A percentile compares a stretch with the other conserved stretches of the same genome.
Evolutionary conservation across 257 asterid genomes (phyloP).

Genomic region (Paulownia fortunei): DNA sequence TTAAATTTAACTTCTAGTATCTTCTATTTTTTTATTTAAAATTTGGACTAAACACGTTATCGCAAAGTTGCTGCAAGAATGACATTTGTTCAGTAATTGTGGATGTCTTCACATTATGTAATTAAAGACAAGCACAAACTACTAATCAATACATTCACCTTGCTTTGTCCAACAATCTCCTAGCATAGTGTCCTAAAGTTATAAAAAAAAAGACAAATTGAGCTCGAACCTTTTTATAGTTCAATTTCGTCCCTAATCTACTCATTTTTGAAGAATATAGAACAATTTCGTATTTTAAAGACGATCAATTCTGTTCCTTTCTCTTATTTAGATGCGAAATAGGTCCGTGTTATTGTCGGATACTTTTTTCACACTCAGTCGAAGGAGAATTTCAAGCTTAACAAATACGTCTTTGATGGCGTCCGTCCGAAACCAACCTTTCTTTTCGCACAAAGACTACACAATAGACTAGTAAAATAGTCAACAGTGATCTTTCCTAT

Average conservation of each 20-base stretch:
- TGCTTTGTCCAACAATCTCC: slow-evolving; percentile 1
- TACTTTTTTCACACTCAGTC: slow-evolving; percentile 17
- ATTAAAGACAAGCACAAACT: no score
- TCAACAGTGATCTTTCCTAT: neutral
- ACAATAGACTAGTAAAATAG: slow-evolving; percentile 15
- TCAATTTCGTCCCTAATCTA: neutral
- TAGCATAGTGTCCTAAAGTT: slow-evolving; percentile 9
- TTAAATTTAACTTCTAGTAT: neutral
- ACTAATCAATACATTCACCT: neutral
- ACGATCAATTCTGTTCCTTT: neutral
- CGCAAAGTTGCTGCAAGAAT: neutral
- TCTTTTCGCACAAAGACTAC: neutral
- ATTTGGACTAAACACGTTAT: neutral
- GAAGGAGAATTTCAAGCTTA: slow-evolving; percentile 50
- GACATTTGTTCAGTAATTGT: no score
- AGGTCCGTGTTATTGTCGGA: neutral
- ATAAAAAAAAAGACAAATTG: neutral
- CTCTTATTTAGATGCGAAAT: slow-evolving; percentile 15
- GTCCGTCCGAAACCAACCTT: neutral
- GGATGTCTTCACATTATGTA: no score
- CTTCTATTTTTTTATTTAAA: neutral
- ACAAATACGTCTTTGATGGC: slow-evolving; percentile 33
- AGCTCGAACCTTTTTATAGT: neutral
- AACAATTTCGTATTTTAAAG: neutral
- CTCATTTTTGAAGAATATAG: neutral